Percentiles rank a stretch among this genome's conserved stretches.
These are phyloP conservation scores for Thinopyrum elongatum DNA, from an alignment of 176 grass and related monocot genomes.

Conservation along the genomic window DNA sequence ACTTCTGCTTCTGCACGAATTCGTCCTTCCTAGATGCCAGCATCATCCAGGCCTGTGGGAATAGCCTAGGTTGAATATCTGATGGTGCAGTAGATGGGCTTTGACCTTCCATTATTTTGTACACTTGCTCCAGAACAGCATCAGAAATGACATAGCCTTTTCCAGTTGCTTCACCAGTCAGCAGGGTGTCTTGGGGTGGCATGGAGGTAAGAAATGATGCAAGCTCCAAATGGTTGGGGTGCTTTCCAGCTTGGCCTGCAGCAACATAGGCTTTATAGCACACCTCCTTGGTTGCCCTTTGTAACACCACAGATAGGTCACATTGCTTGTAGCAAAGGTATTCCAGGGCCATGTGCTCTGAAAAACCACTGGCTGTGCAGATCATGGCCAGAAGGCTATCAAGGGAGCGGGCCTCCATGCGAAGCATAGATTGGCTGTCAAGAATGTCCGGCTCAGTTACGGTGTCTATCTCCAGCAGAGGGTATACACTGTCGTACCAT, in stretches of 20 bases:
- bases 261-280: background rate
- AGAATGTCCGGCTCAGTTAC: conserved; percentile 4
- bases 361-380: background rate
- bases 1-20: background rate
- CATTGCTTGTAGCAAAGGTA: conserved; percentile 8
- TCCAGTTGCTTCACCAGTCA: background rate
- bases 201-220: conserved; percentile 8
- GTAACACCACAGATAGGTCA: background rate
- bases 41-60: background rate
- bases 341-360: background rate
- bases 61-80: background rate
- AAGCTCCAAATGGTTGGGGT: conserved; percentile 17
- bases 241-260: conserved; percentile 8
- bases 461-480: background rate
- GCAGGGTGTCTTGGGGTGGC: background rate
- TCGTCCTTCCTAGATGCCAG: conserved; percentile 6
- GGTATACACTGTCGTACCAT: background rate
- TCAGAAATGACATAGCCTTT: conserved; percentile 5
- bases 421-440: background rate
- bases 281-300: background rate
- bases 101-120: background rate
- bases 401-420: background rate
- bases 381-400: background rate
- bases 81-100: background rate
- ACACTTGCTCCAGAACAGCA: background rate